phyloP scores from a whole-genome alignment of 164 flowering plant species.

The Paratinospora sagittata region DNA sequence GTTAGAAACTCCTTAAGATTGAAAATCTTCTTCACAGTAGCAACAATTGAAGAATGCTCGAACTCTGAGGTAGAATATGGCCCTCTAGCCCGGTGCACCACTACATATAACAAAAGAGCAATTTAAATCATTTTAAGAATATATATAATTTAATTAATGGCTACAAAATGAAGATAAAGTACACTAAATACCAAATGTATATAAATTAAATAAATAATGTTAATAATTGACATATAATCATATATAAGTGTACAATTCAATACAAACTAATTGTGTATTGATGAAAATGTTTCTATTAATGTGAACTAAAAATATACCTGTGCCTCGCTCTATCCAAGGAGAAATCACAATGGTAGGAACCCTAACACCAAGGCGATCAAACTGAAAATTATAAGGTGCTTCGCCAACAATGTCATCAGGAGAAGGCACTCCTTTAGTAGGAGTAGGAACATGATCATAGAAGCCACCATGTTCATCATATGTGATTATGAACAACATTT shows the following conservation, averaged over 20 bases:
- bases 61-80: conserved; percentile 64
- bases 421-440: conserved; percentile 58
- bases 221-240: no score
- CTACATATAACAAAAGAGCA: no score
- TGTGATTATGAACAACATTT: conserved; percentile 31
- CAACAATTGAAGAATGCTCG: conserved; percentile 87
- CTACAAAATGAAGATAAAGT: no score
- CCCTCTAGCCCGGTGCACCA: conserved; percentile 68
- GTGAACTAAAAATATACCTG: conserved; percentile 42
- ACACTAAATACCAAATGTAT: no score
- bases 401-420: conserved; percentile 68
- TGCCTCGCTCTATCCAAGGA: conserved; percentile 80
- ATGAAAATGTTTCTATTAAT: no score
- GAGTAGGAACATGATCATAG: conserved; percentile 74
- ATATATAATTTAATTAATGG: neutral
- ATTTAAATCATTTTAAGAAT: no score
- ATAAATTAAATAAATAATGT: neutral
- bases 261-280: neutral
- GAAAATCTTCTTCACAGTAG: conserved; percentile 81
- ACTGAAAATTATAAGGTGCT: conserved; percentile 49
- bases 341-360: conserved; percentile 67
- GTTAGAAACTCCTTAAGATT: conserved; percentile 62
- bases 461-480: no score
- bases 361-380: conserved; percentile 71
- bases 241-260: neutral